phyloP scores from a whole-genome alignment of 192 early-diverging fungal species.

The Umbelopsis ramanniana region DNA sequence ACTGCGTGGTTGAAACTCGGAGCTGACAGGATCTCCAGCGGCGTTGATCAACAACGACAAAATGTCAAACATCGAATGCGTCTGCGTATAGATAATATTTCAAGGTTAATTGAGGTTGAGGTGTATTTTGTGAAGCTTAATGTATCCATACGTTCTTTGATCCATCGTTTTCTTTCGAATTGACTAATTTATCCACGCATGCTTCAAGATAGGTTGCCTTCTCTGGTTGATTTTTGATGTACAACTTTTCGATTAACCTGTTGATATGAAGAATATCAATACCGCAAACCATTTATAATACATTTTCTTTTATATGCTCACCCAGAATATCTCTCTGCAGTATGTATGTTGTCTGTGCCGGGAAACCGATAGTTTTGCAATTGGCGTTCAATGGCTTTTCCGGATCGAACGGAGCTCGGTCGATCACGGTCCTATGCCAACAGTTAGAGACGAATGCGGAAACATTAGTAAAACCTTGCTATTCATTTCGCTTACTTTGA shows the following conservation, averaged over 20 bases:
- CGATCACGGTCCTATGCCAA: not conserved
- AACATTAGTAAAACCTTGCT: not conserved
- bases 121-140: not conserved
- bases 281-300: not conserved
- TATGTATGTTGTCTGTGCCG: not conserved
- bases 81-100: not conserved
- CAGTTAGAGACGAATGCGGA: not conserved
- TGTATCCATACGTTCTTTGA: not conserved
- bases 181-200: not conserved
- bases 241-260: constrained; percentile 4
- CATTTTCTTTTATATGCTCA: not conserved
- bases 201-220: not conserved
- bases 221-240: constrained; percentile 3
- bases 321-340: constrained; percentile 3
- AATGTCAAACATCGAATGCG: not conserved
- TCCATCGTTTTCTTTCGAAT: not conserved
- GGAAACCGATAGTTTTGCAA: not conserved
- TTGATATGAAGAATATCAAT: not conserved
- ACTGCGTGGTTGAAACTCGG: not conserved
- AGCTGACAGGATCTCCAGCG: not conserved
- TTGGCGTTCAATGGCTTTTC: not conserved
- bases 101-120: not conserved
- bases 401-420: not conserved
- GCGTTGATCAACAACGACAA: constrained; percentile 13
- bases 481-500: not conserved